Base-by-base conservation (phyloP, 331 rosid genomes). In the Acacia pycnantha region DNA sequence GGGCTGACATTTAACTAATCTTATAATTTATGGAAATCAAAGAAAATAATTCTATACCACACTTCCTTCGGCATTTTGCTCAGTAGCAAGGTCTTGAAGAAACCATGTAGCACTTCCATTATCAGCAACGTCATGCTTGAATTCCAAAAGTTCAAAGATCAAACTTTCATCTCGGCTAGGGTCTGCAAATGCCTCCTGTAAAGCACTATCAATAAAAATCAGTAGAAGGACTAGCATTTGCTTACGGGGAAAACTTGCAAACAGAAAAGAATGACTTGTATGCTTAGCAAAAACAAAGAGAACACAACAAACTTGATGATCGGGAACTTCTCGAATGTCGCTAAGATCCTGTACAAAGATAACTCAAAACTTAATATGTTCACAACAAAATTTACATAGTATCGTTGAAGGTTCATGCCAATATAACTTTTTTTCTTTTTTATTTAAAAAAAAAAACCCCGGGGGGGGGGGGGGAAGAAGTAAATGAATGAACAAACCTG, bases 41-140 rank as follows among this genome's bases (percentile, higher is more conserved):
- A 68, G 19, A 27, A 68, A 69, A 83, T 15, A 59, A 79, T 48
- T 37, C 31, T 73, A 81, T 90, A 95, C 99, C 96, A 90, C 78
- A 84, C 84, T 80, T 76, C 91, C 97, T 70, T 91, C 94, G 13
- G 98, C 97, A 31, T 92, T 96, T 78, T 95, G 97, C 75, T 91
- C 98, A 6, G 78, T 82, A 61, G 97, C 97, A 82, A 92, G 99
- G 89, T 93, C 98, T 84, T 90, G 98, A 78, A 95, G 94, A 85
- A 93, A 95, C 99, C 98, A 95, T 14, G 81, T 81, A 73, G 99
- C 97, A 84, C 97, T 92, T 83, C 87, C 97, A 79, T 83, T 51
- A 76, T 95, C 99, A 56, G 86, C 89, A 84, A 95, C 88, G 22
- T 93, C 94, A 37, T 51, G 79, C 85, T 93, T 95, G 3, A 85